These are phyloP conservation scores for Pholiota molesta DNA, from an alignment of 768 basidiomycete genomes.

Conservation along the genomic window DNA sequence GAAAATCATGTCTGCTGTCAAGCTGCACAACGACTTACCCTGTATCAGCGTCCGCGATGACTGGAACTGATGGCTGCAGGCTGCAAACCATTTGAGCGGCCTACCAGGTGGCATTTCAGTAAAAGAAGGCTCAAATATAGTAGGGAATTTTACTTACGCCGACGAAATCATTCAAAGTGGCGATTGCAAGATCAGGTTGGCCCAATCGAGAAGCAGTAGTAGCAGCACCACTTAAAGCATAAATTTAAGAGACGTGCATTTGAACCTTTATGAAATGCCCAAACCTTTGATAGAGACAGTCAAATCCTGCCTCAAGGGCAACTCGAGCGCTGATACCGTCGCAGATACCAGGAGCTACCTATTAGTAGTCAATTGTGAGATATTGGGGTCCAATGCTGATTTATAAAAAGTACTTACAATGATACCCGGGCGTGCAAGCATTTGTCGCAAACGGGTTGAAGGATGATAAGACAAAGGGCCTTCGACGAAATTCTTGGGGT, in stretches of 20 bases:
- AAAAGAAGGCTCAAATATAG: neutral
- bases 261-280: neutral
- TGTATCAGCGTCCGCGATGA: constrained; percentile 81
- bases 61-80: constrained; percentile 62
- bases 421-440: constrained; percentile 73
- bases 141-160: constrained; percentile 36
- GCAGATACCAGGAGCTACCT: constrained; percentile 78
- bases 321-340: constrained; percentile 82
- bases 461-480: constrained; percentile 70
- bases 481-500: constrained; percentile 69
- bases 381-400: constrained; percentile 77
- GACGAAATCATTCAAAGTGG: constrained; percentile 78
- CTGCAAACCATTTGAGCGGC: constrained; percentile 73
- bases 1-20: too few species aligned
- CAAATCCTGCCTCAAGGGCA: constrained; percentile 81
- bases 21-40: constrained; percentile 43
- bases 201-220: constrained; percentile 81
- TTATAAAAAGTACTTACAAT: constrained; percentile 59
- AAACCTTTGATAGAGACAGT: constrained; percentile 71
- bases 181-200: constrained; percentile 79
- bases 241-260: neutral
- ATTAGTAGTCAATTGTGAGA: constrained; percentile 43
- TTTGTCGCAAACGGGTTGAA: constrained; percentile 69
- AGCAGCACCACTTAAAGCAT: constrained; percentile 60
- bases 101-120: constrained; percentile 27